Evolutionary conservation across 1,284 basidiomycete genomes (phyloP).

Genomic region (Leccinum glutinopallens): DNA sequence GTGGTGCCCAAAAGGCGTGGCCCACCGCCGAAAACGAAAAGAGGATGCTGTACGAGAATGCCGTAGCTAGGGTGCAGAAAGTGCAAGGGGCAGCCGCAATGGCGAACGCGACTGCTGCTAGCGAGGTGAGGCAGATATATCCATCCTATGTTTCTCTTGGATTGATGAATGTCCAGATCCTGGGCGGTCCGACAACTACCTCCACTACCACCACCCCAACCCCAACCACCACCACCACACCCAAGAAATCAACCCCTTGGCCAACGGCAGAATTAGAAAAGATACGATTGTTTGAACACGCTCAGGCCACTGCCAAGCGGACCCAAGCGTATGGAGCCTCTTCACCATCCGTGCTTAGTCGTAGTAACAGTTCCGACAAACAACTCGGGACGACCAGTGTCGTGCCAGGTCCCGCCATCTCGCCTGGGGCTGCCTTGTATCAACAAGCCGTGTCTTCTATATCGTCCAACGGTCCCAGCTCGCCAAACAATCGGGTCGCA

Average conservation of each 20-base stretch:
- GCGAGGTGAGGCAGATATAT: slow-evolving; percentile 26
- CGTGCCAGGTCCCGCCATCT: slow-evolving; percentile 27
- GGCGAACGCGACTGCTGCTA: slow-evolving; percentile 29
- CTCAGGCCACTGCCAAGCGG: slow-evolving; percentile 57
- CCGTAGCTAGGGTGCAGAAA: slow-evolving; percentile 60
- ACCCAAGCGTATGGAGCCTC: slow-evolving; percentile 44
- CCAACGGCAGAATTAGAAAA: slow-evolving; percentile 75
- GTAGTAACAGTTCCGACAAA: slow-evolving; percentile 30
- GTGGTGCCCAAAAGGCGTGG: slow-evolving; percentile 39
- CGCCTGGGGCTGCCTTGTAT: slow-evolving; percentile 49
- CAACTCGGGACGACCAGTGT: slow-evolving; percentile 7
- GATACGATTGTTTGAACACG: slow-evolving; percentile 63
- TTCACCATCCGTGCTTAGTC: slow-evolving; percentile 32
- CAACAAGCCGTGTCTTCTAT: slow-evolving; percentile 47
- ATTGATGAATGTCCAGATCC: slow-evolving; percentile 13
- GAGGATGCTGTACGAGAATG: slow-evolving; percentile 62
- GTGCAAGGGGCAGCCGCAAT: slow-evolving; percentile 49
- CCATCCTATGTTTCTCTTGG: not conserved
- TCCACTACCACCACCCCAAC: slow-evolving; percentile 2
- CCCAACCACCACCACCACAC: slow-evolving; percentile 13
- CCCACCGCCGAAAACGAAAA: slow-evolving; percentile 69
- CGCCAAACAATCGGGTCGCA: slow-evolving; percentile 1
- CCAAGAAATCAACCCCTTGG: slow-evolving; percentile 45
- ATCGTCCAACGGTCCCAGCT: slow-evolving; percentile 15
- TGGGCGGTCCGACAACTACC: slow-evolving; percentile 8